Base-by-base conservation (phyloP, 2,329 filamentous ascomycete genomes). In the Aspergillus pseudoglaucus region DNA sequence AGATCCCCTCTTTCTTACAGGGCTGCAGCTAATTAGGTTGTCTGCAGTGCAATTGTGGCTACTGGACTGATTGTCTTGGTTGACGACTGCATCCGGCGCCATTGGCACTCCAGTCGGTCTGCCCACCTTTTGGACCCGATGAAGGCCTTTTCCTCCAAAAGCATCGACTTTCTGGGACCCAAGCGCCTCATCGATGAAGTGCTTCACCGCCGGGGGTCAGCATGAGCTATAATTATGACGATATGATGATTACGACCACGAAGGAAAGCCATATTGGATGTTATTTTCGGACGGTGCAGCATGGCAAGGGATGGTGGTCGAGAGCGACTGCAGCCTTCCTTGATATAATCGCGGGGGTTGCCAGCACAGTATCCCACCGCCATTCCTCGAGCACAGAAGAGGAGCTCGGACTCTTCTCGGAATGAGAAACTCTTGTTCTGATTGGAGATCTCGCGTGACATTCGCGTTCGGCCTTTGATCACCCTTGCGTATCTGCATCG, bases 61-160 rank as follows among this genome's bases (percentile, higher is more conserved):
- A 93, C 90, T n/a, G 91, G 91, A 20, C 79, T 97, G 57, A 83
- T 95, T 58, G 82, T 87, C 6, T 81, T 97, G 40, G 85, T 94
- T 45, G 91, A 97, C 63, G 89, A 97, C 70, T 88, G 84, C 72
- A 95, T 97, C 74, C 87, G 88, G 68, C 78, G 82, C 52, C 82
- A 81, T 49, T 93, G 88, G 81, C 82, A 81, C 58, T 71, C 74
- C 38, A 79, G 77, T 57, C 72, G 73, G 48, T 69, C 69, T 47
- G 75, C 75, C 14, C 73, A 74, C 45, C 65, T 81, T 20, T 22
- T 39, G 37, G 59, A 71, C 74, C 27, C 73, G 65, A 52, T 64
- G 37, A 39, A 15, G 37, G 17, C 72, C 23, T 74, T 75, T 7
- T 68, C 80, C 47, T 77, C 76, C 41, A 70, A 77, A 62, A 78